These are phyloP conservation scores for Stygiomarasmius scandens DNA, from an alignment of 1,284 basidiomycete species.

Conservation along the genomic window DNA sequence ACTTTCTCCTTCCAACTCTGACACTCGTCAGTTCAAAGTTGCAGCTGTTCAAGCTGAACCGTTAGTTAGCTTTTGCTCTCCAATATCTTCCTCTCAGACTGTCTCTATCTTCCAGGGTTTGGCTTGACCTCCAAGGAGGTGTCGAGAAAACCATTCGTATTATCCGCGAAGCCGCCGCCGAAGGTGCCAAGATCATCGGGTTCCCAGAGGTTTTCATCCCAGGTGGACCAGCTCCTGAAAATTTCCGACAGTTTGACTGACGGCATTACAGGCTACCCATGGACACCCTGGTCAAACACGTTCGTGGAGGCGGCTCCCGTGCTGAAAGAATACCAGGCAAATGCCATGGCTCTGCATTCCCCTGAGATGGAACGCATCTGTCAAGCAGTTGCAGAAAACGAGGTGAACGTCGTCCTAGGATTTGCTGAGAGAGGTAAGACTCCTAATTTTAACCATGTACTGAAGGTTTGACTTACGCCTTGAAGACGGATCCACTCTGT, in stretches of 20 bases:
- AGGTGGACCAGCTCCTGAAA: no score
- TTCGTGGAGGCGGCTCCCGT: slow-evolving; percentile 28
- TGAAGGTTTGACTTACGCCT: no score
- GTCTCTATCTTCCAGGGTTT: slow-evolving; percentile 22
- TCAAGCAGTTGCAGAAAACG: slow-evolving; percentile 30
- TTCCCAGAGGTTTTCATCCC: slow-evolving; percentile 33
- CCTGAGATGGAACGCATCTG: slow-evolving; percentile 35
- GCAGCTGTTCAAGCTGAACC: slow-evolving; percentile 33
- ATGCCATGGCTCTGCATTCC: slow-evolving; percentile 32
- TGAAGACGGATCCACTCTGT: slow-evolving; percentile 25
- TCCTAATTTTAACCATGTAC: not conserved
- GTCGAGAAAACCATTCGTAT: slow-evolving; percentile 34
- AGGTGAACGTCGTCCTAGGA: slow-evolving; percentile 30
- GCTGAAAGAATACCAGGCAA: slow-evolving; percentile 33
- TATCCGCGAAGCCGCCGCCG: slow-evolving; percentile 30
- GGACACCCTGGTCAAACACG: slow-evolving; percentile 35
- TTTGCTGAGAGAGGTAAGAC: slow-evolving; percentile 31
- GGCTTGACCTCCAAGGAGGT: slow-evolving; percentile 36
- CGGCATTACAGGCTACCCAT: slow-evolving; percentile 32
- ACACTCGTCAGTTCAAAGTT: slow-evolving; percentile 29
- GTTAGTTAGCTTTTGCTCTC: slow-evolving; percentile 15
- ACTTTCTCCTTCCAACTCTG: slow-evolving; percentile 27
- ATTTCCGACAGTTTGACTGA: no score
- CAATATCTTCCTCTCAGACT: not conserved
- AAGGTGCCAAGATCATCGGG: slow-evolving; percentile 35